These are phyloP conservation scores for Chlamydomonas applanata DNA, from an alignment of 139 green algal species.

Conservation along the genomic window DNA sequence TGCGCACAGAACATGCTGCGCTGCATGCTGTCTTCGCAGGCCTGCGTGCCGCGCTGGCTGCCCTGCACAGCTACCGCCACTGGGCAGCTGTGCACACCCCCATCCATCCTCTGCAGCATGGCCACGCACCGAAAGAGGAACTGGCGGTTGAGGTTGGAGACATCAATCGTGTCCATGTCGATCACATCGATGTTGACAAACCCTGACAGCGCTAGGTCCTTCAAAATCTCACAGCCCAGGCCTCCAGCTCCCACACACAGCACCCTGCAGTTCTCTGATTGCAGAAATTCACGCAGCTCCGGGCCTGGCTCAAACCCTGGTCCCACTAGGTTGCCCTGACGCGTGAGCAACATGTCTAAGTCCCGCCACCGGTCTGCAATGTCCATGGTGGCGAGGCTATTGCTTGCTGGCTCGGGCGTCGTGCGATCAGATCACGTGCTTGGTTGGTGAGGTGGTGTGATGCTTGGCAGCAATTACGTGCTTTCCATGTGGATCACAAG, in stretches of 20 bases:
- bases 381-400: background rate
- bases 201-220: constrained; percentile 90
- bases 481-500: no score
- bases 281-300: constrained; percentile 70
- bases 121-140: constrained; percentile 91
- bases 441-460: no score
- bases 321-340: constrained; percentile 74
- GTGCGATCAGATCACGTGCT: no score
- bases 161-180: constrained; percentile 99
- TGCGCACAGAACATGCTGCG: no score
- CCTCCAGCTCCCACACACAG: constrained; percentile 94
- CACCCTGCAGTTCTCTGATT: constrained; percentile 58
- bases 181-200: constrained; percentile 99
- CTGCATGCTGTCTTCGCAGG: no score
- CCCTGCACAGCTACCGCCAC: background rate
- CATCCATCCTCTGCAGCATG: no score
- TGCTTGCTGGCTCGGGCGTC: no score
- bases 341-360: constrained; percentile 74
- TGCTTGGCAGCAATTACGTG: no score
- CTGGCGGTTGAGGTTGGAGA: constrained; percentile 98
- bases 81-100: background rate
- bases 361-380: constrained; percentile 62
- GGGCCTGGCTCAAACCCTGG: constrained; percentile 83
- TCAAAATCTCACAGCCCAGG: constrained; percentile 95
- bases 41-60: no score